Base-by-base conservation (phyloP, 768 basidiomycete species). In the Lactarius pseudohatsudake region DNA sequence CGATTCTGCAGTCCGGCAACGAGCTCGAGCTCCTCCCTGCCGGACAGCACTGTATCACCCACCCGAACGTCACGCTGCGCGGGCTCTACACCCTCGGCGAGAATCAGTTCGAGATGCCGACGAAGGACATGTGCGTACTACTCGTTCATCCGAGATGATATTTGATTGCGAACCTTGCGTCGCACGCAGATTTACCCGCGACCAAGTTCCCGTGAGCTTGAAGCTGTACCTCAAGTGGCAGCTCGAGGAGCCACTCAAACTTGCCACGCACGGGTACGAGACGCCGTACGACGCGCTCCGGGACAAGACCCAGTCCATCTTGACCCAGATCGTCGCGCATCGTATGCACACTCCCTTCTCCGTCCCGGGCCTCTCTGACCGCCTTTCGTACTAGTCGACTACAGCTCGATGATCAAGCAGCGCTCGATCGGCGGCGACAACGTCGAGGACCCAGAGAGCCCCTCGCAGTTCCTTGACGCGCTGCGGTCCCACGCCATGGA, bases 241-340 rank as follows among this genome's bases (percentile, higher is more conserved):
- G 65, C 73, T 86, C 36, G 74, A 77, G 34, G 81, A 83, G 61
- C 85, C 84, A 30, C 77, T 86, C 16, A 82, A 82, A 82, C 82
- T 94, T 45, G 87, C 92, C 0, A 89, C 86, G 0, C 92, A 94
- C 73, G 92, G 92, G 26, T 94, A 94, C 74, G 83, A 85, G 65
- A 92, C 91, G 0, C 91, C 92, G 5, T 94, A 90, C 72, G 88
- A 91, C 70, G 88, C 89, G 0, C 81, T 90, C 59, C 73, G 79
- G 57, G 92, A 94, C 76, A 94, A 94, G 79, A 90, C 91, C 0
- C 92, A 93, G 76, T 91, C 89, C 0, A 92, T 94, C 66, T 76
- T 94, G 61, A 94, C 91, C 0, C 92, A 93, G 76, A 92, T 94
- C 40, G 89, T 93, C 22, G 87, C 91, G 6, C 91, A 93, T 74